Evolutionary conservation across 495 filamentous ascomycete species (phyloP).

Genomic region (Aspergillus hancockii): DNA sequence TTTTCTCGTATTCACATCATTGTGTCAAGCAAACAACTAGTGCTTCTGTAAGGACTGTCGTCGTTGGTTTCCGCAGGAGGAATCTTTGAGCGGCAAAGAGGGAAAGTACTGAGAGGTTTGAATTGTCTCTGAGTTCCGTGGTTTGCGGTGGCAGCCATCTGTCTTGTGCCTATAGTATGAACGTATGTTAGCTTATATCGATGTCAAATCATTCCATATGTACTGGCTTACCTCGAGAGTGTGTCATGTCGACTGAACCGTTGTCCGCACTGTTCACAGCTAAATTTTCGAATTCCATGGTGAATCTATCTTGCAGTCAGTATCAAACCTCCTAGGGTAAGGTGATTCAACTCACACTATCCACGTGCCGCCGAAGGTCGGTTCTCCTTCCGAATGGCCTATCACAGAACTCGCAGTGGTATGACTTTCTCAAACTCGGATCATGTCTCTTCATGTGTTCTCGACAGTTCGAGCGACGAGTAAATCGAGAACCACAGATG

Average conservation of each 20-base stretch:
- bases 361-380: slow-evolving; percentile 78
- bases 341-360: slow-evolving; percentile 60
- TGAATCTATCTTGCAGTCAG: slow-evolving; percentile 55
- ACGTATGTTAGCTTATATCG: slow-evolving; percentile 6
- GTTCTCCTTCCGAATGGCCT: slow-evolving; percentile 63
- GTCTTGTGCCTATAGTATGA: slow-evolving; percentile 16
- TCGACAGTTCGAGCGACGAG: slow-evolving; percentile 86
- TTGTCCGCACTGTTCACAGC: slow-evolving; percentile 70
- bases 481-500: slow-evolving; percentile 78
- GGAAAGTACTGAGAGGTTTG: not conserved
- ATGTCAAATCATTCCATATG: not conserved
- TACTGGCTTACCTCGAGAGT: slow-evolving; percentile 64
- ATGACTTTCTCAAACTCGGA: slow-evolving; percentile 67
- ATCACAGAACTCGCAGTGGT: slow-evolving; percentile 64
- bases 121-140: not conserved
- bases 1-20: not conserved
- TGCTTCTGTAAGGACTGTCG: not conserved
- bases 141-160: slow-evolving; percentile 20
- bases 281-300: slow-evolving; percentile 68
- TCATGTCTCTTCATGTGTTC: slow-evolving; percentile 91
- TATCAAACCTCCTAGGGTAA: not conserved
- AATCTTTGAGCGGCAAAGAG: not conserved
- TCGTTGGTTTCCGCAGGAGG: not conserved
- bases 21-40: not conserved
- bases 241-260: slow-evolving; percentile 84